Conservation (phyloP, 768 basidiomycete species). For the Crassisporium funariophilum region DNA sequence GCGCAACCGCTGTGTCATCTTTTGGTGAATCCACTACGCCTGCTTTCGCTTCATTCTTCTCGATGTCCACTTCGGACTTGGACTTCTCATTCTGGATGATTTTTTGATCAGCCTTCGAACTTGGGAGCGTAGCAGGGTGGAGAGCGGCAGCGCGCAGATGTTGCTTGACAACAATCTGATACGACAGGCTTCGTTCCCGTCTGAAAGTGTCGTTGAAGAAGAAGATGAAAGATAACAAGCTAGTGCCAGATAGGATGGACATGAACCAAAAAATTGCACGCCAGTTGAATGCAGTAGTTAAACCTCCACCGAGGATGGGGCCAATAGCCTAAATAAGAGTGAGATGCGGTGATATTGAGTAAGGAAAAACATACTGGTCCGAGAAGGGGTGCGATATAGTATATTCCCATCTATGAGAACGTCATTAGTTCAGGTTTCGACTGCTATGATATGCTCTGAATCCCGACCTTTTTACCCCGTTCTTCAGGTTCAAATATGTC, state of each 20-base stretch:
- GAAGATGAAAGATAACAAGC: constrained; percentile 57
- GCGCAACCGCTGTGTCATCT: constrained; percentile 3
- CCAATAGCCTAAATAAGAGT: constrained; percentile 47
- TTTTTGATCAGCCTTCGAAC: not conserved
- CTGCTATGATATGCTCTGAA: not conserved
- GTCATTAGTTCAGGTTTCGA: not conserved
- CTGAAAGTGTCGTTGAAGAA: constrained; percentile 86
- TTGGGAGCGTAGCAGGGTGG: too few relatives aligned
- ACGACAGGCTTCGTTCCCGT: constrained; percentile 77
- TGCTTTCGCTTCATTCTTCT: constrained; percentile 29
- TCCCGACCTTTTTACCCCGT: constrained; percentile 60
- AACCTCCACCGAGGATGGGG: constrained; percentile 68
- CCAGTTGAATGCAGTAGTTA: constrained; percentile 75
- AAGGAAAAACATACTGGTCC: constrained; percentile 49
- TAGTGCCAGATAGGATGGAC: constrained; percentile 57
- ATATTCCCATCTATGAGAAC: constrained; percentile 64
- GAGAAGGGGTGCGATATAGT: constrained; percentile 77
- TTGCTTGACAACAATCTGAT: constrained; percentile 64
- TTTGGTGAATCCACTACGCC: constrained; percentile 19
- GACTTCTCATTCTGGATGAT: constrained; percentile 1
- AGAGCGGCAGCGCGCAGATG: constrained; percentile 28
- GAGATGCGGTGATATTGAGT: not conserved
- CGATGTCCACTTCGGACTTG: constrained; percentile 13
- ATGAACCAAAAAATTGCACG: constrained; percentile 85
- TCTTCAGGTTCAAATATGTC: constrained; percentile 78